Evolutionary conservation across 2,329 filamentous ascomycete species (phyloP).

Genomic region (Pseudocercospora pini-densiflorae): DNA sequence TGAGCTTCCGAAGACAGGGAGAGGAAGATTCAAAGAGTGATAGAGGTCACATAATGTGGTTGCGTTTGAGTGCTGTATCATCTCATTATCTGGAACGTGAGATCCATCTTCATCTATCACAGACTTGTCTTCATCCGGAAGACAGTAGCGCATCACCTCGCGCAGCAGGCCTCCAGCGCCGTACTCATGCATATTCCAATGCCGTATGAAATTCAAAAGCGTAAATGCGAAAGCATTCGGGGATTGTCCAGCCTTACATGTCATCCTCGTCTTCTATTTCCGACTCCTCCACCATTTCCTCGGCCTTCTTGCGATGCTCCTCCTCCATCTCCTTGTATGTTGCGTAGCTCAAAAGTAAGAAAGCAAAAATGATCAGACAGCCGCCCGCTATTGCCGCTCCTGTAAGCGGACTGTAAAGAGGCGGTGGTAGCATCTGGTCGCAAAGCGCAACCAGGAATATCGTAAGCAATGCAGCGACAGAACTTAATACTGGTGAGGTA

Average conservation of each 20-base stretch:
- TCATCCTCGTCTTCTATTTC: constrained; percentile 46
- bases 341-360: constrained; percentile 84
- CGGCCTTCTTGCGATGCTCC: constrained; percentile 67
- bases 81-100: neutral
- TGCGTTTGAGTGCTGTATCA: neutral
- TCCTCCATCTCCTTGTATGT: constrained; percentile 94
- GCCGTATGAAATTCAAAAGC: neutral
- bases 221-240: neutral
- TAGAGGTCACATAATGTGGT: neutral
- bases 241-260: constrained; percentile 3
- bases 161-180: neutral
- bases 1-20: neutral
- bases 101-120: neutral
- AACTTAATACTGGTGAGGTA: constrained; percentile 83
- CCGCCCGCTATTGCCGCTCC: constrained; percentile 80
- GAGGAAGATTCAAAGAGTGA: neutral
- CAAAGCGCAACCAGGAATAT: constrained; percentile 96
- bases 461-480: constrained; percentile 89
- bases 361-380: constrained; percentile 83
- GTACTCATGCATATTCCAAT: neutral
- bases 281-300: constrained; percentile 46
- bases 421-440: constrained; percentile 78
- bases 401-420: constrained; percentile 72
- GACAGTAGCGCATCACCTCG: neutral
- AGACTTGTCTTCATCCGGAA: neutral